Base-by-base conservation (phyloP, 768 basidiomycete species). In the Hebeloma cylindrosporum region DNA sequence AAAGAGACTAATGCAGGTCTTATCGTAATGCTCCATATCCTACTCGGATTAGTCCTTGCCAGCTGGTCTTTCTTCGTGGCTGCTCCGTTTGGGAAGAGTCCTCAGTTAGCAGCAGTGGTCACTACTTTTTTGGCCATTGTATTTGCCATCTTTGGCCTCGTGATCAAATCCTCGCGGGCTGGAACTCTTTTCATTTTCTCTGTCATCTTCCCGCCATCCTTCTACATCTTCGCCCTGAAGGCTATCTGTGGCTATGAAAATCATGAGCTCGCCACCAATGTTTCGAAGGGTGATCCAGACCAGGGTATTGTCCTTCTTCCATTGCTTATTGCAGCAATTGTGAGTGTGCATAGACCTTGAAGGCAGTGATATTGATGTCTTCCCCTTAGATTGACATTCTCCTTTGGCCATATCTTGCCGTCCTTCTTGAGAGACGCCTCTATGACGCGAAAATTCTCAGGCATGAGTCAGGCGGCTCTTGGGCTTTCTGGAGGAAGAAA, bases 1-100 rank as follows among this genome's bases (percentile, higher is more conserved):
- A 66, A 73, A 7, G 67, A 67, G 30, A 83, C 85, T 1, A 80
- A 74, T 50, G 70, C 69, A 13, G 79, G 77, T 2, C 61, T 88
- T 21, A 67, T 90, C 45, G 67, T 90, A 27, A 69, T 72, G 23
- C 63, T 88, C 14, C 82, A 90, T 54, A 61, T 90, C 28, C 67
- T 91, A 22, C 72, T 85, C 23, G 85, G 85, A 13, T 64, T 88
- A 18, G 73, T 77, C 3, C 71, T 88, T 13, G 80, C 82, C 1
- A 82, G 80, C 45, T 87, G 82, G 79, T 79, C 85, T 1, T 77
- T 88, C 60, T 83, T 88, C 54, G 62, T 85, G 27, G 77, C 81
- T 2, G 77, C 74, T n/a, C 84, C 83, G 0, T 88, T 88, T 48
- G 82, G 82, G 5, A 83, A 83, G 59, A 85, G 80, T 45, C 82